Conservation (phyloP, 352 stramenopile species). For the Phytopythium oedochilum region DNA sequence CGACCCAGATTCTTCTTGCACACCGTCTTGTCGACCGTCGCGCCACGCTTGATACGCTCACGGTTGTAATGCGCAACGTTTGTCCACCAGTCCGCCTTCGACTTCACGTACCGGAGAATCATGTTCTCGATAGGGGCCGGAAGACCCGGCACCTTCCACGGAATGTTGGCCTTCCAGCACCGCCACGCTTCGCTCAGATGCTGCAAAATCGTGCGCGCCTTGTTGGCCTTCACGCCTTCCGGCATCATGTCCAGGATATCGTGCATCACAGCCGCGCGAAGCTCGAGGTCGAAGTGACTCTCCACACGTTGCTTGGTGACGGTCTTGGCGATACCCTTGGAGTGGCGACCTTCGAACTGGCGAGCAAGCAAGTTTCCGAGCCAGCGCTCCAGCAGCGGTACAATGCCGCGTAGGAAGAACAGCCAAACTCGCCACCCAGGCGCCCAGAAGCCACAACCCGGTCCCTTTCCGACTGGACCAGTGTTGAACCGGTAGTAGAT, state of each 20-base stretch:
- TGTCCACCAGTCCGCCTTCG: conserved; percentile 97
- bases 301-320: conserved; percentile 99
- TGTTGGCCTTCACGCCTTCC: conserved; percentile 99
- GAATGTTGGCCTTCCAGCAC: conserved; percentile 99
- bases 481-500: conserved; percentile 99
- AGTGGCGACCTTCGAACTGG: conserved; percentile 99
- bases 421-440: conserved; percentile 99
- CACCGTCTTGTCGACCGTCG: conserved; percentile 99
- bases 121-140: conserved; percentile 99
- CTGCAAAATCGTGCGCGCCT: conserved; percentile 97
- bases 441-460: conserved; percentile 99
- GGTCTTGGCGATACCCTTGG: conserved; percentile 98
- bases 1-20: conserved; percentile 99
- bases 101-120: conserved; percentile 99
- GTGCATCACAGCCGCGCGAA: conserved; percentile 99
- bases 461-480: conserved; percentile 98
- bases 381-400: conserved; percentile 98
- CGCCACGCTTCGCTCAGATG: conserved; percentile 99
- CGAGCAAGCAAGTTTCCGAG: conserved; percentile 98
- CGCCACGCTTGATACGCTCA: conserved; percentile 98
- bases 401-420: conserved; percentile 99
- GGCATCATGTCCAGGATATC: conserved; percentile 99
- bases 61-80: conserved; percentile 99
- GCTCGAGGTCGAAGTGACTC: conserved; percentile 99
- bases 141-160: conserved; percentile 99